Evolutionary conservation across 1,139 yeast species (phyloP).

Genomic region (Tardiomyces digboiensis): DNA sequence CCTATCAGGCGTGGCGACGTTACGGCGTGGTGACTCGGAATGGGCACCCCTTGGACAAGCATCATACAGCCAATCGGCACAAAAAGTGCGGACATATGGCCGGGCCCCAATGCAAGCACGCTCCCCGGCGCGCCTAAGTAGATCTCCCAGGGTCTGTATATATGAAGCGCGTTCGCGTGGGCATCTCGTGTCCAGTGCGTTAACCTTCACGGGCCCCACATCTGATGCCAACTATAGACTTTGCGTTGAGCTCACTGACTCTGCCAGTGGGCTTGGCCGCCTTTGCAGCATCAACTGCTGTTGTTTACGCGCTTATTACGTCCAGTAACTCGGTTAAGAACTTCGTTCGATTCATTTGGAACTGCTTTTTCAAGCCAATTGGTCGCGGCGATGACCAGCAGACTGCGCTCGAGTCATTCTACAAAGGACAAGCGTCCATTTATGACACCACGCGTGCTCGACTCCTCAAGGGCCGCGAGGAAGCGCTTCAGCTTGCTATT

Average conservation of each 20-base stretch:
- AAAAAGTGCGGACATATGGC: neutral
- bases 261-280: constrained; percentile 1
- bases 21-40: neutral
- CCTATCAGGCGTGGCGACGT: neutral
- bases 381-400: constrained; percentile 44
- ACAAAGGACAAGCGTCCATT: constrained; percentile 65
- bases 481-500: constrained; percentile 49
- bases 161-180: neutral
- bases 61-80: neutral
- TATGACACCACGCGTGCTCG: constrained; percentile 61
- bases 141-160: neutral
- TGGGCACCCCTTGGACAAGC: neutral
- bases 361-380: constrained; percentile 65
- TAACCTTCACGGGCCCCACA: too few relatives aligned
- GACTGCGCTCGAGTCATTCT: constrained; percentile 59
- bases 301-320: neutral
- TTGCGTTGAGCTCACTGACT: neutral
- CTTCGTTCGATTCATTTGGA: constrained; percentile 21
- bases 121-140: neutral
- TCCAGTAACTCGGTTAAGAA: constrained; percentile 3
- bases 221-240: too few relatives aligned
- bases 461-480: constrained; percentile 62
- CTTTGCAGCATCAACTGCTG: constrained; percentile 1
- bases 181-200: neutral
- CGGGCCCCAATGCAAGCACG: neutral